Evolutionary conservation across 2,329 filamentous ascomycete species (phyloP), one percentile per base, ranked within the genome.

Genomic region (Leptographium flavum): DNA sequence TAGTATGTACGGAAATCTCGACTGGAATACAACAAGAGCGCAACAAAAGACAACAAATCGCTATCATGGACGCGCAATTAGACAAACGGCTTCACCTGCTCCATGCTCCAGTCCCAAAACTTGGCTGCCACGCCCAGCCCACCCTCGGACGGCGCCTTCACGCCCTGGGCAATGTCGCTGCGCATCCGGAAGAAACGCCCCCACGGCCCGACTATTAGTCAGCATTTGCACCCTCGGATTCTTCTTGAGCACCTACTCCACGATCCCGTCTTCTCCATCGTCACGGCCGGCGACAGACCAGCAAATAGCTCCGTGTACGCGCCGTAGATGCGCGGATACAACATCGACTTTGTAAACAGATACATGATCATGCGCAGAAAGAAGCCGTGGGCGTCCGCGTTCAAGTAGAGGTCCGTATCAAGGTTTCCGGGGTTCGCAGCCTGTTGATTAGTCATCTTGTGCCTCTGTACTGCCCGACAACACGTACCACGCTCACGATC

Each of bases 231-330:
- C n/a, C 6, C 9, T 15, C 22, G 5, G 13, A 17, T 4, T 17
- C 38, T 13, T 13, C 7, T 13, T 23, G 35, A 25, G 2, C 13
- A 40, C 41, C 21, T 28, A 43, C 41, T 43, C 31, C 31, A 43
- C 10, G 19, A 4, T 15, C 37, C 36, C 21, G 21, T 39, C 28
- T 39, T 39, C 28, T 64, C 63, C 2, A 60, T 33, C 0, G 60
- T 67, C 5, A 72, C 56, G 0, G 68, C 59, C 0, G 63, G 62
- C 0, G 67, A 67, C 37, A 69, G 56, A 0, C 61, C 69, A 0
- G 68, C 63, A 47, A 63, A 74, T 1, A 74, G 51, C 47, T 68
- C 62, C 0, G 70, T 70, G 52, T 70, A 72, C 0, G 67, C 69
- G 0, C 69, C 71, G 30, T 61, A 54, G 10, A 61, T 45, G 0